Evolutionary conservation across 805 yeast species (phyloP).

Genomic region (Danielia oregonensis): DNA sequence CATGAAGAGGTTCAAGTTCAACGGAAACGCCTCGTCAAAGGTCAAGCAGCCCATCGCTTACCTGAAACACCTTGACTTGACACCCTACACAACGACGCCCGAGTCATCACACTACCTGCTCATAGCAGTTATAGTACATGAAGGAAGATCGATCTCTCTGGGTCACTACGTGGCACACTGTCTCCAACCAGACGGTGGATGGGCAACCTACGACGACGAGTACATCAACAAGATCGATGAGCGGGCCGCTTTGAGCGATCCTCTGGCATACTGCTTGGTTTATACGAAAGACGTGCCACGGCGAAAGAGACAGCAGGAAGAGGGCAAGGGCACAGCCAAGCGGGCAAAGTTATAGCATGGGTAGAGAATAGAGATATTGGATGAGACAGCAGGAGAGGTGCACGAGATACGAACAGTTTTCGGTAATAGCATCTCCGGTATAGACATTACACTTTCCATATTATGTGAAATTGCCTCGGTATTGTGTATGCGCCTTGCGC

Average conservation of each 20-base stretch:
- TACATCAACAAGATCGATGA: constrained; percentile 71
- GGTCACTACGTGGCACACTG: constrained; percentile 94
- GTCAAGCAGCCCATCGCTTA: constrained; percentile 84
- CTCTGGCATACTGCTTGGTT: constrained; percentile 85
- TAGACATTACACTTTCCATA: no score
- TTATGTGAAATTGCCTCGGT: no score
- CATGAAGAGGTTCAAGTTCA: constrained; percentile 85
- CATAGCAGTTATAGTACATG: constrained; percentile 84
- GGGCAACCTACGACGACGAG: constrained; percentile 96
- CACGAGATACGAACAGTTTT: no score
- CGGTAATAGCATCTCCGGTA: no score
- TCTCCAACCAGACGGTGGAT: constrained; percentile 84
- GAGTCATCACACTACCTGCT: constrained; percentile 55
- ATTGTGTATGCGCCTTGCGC: no score
- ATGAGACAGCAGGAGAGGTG: no score
- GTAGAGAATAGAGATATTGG: not conserved
- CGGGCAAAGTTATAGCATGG: constrained; percentile 2
- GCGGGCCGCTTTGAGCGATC: constrained; percentile 71
- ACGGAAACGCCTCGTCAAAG: constrained; percentile 74
- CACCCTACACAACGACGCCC: constrained; percentile 43
- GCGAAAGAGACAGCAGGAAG: constrained; percentile 9
- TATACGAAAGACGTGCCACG: constrained; percentile 75
- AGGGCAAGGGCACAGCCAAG: not conserved
- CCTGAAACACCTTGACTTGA: constrained; percentile 70
- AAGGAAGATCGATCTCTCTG: constrained; percentile 85